phyloP scores from a whole-genome alignment of 1,139 yeast genomes.

The Scheffersomyces parashehatae region DNA sequence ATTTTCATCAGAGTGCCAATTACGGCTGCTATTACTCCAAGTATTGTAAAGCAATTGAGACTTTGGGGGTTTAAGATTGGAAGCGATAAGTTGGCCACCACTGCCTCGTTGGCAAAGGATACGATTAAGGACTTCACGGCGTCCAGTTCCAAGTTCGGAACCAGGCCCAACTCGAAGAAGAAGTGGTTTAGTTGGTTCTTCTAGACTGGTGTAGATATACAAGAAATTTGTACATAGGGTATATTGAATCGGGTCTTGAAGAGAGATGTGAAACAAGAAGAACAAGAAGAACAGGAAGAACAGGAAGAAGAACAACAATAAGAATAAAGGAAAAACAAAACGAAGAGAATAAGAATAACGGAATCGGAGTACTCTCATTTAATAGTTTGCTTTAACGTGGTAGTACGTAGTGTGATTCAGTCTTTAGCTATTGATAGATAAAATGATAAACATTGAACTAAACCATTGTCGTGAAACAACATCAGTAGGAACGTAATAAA shows the following conservation, averaged over 20 bases:
- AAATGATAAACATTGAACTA: no score
- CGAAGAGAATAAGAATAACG: no score
- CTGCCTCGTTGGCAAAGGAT: slow-evolving; percentile 39
- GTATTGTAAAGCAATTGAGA: slow-evolving; percentile 64
- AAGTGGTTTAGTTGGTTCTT: slow-evolving; percentile 68
- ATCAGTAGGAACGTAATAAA: no score
- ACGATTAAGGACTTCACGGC: slow-evolving; percentile 40
- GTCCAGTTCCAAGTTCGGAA: slow-evolving; percentile 52
- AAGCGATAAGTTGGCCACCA: slow-evolving; percentile 38
- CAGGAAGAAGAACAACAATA: background rate
- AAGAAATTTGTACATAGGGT: no score
- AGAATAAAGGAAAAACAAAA: background rate
- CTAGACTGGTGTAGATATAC: slow-evolving; percentile 13
- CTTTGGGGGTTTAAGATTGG: slow-evolving; percentile 84
- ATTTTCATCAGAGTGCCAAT: slow-evolving; percentile 81
- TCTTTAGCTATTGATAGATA: no score
- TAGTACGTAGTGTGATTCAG: no score
- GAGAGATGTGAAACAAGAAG: background rate
- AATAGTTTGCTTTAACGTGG: no score
- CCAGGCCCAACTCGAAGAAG: slow-evolving; percentile 48
- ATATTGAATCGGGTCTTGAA: no score
- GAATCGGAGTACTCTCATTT: no score
- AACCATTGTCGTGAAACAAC: no score
- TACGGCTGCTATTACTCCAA: slow-evolving; percentile 91
- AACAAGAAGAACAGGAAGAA: background rate